Conservation (phyloP, 768 basidiomycete genomes). For the Tricholoma flavovirens region DNA sequence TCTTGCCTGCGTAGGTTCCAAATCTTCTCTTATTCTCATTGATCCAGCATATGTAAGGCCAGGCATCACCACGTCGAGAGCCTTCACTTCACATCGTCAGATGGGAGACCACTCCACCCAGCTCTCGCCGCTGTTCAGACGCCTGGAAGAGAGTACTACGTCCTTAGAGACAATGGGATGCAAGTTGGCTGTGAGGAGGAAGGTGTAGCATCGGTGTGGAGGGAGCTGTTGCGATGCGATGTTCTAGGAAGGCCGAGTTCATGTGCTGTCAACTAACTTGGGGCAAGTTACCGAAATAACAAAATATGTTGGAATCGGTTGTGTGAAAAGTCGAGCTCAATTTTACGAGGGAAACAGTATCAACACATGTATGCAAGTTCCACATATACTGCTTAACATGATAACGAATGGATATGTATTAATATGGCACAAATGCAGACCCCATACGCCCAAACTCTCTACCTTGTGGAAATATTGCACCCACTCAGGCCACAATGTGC, state of each 20-base stretch:
- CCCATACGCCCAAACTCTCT: background rate
- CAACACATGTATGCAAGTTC: background rate
- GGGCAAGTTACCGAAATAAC: background rate
- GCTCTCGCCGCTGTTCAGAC: slow-evolving; percentile 71
- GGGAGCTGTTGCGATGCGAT: slow-evolving; percentile 46
- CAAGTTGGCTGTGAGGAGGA: slow-evolving; percentile 74
- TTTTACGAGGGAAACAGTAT: background rate
- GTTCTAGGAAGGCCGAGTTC: slow-evolving; percentile 1
- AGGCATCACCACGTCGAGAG: slow-evolving; percentile 79
- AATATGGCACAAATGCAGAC: background rate
- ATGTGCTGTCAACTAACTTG: background rate
- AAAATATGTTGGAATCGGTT: background rate
- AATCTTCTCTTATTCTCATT: background rate
- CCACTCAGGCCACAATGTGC: background rate
- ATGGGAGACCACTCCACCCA: slow-evolving; percentile 43
- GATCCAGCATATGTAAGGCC: background rate
- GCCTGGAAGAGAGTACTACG: slow-evolving; percentile 57
- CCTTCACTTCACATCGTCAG: slow-evolving; percentile 51
- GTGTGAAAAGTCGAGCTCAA: background rate
- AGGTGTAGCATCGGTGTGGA: slow-evolving; percentile 60
- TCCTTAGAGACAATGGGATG: slow-evolving; percentile 73
- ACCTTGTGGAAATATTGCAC: background rate
- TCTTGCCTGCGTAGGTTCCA: slow-evolving; percentile 55
- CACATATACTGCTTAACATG: background rate
- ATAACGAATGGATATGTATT: background rate